A percentile compares a stretch with the other conserved stretches of the same genome.
Conservation (phyloP, 2,329 filamentous ascomycete genomes). For the Monilinia vaccinii-corymbosi region DNA sequence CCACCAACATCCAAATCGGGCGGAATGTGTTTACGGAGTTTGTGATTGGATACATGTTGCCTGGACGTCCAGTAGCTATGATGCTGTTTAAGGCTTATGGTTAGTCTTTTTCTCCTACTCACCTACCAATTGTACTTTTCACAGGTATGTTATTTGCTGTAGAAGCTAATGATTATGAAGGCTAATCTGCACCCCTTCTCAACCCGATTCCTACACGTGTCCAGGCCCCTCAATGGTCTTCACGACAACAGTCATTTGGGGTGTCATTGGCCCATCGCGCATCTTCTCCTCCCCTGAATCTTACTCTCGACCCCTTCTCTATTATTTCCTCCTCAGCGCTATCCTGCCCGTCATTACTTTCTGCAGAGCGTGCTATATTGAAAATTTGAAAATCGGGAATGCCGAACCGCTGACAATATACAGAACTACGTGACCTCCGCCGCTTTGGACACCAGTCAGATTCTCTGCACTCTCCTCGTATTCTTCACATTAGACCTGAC, state of each 20-base stretch:
- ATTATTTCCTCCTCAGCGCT: conserved; percentile 43
- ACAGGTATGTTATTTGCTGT: too few species aligned
- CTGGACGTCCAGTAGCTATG: conserved; percentile 48
- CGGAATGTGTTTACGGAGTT: conserved; percentile 42
- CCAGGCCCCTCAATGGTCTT: conserved; percentile 41
- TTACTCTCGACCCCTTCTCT: conserved; percentile 39
- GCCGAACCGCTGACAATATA: too few species aligned
- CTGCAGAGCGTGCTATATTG: too few species aligned
- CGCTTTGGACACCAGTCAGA: conserved; percentile 59
- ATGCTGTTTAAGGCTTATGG: not conserved
- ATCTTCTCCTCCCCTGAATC: conserved; percentile 43
- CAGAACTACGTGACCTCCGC: conserved; percentile 49
- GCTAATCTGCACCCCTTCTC: conserved; percentile 47
- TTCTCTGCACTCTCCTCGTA: conserved; percentile 57
- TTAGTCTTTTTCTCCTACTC: too few species aligned
- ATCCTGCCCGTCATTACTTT: conserved; percentile 50
- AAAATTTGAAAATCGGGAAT: not conserved
- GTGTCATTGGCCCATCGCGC: conserved; percentile 36
- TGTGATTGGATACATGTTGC: conserved; percentile 39
- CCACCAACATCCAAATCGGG: conserved; percentile 41
- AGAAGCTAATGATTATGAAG: too few species aligned
- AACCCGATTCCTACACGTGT: conserved; percentile 41
- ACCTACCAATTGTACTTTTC: too few species aligned
- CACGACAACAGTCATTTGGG: conserved; percentile 47
- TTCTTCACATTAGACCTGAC: conserved; percentile 28